These are phyloP conservation scores for Pseudozyma thailandica DNA, from an alignment of 1,284 basidiomycete species.

Conservation along the genomic window DNA sequence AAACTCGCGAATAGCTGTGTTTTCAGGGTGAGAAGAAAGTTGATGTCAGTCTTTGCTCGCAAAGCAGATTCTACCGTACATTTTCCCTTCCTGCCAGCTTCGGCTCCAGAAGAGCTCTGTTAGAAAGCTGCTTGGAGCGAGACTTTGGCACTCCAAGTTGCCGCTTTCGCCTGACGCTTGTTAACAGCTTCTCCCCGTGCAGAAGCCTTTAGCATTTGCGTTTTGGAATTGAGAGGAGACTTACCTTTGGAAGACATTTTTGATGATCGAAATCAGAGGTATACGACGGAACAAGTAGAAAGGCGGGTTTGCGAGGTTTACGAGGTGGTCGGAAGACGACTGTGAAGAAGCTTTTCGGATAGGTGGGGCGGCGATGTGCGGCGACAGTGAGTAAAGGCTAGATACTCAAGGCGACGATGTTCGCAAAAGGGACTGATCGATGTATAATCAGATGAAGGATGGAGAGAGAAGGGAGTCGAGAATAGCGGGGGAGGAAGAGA, in stretches of 20 bases:
- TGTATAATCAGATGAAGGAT: slow-evolving; percentile 12
- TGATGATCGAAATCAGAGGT: slow-evolving; percentile 19
- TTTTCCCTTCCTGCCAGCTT: too few species aligned
- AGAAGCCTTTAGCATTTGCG: not conserved
- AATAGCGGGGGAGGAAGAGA: not conserved
- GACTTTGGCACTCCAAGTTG: not conserved
- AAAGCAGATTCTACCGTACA: too few species aligned
- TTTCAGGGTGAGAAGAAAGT: not conserved
- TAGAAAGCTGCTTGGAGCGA: too few species aligned
- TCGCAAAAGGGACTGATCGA: slow-evolving; percentile 21
- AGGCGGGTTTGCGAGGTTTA: slow-evolving; percentile 3
- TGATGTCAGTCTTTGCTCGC: slow-evolving; percentile 1
- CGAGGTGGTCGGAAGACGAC: not conserved
- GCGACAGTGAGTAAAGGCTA: slow-evolving; percentile 50
- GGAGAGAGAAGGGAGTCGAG: slow-evolving; percentile 8
- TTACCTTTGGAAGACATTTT: slow-evolving; percentile 58
- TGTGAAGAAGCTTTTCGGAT: slow-evolving; percentile 3
- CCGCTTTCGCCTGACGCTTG: not conserved
- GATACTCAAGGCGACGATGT: slow-evolving; percentile 42
- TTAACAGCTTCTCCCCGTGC: not conserved
- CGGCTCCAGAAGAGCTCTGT: too few species aligned
- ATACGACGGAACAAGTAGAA: slow-evolving; percentile 4
- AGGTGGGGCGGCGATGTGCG: slow-evolving; percentile 22
- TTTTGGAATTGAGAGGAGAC: slow-evolving; percentile 3
- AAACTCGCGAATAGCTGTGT: slow-evolving; percentile 64